Conservation (phyloP, 2,329 filamentous ascomycete genomes). For the Microcyclospora pomicola region DNA sequence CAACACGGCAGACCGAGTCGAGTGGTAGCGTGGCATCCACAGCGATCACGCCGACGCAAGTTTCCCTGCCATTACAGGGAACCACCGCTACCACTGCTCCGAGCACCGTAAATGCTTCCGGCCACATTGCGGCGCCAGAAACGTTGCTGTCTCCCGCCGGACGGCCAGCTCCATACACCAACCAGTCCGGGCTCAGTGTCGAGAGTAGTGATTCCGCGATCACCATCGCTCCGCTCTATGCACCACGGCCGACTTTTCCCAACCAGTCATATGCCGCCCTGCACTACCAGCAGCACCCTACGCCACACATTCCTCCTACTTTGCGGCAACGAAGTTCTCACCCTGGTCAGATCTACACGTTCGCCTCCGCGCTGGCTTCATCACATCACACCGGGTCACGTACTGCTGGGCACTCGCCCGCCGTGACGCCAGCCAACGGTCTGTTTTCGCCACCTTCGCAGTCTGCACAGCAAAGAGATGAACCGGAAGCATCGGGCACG, state of each 20-base stretch:
- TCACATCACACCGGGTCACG: slow-evolving; percentile 26
- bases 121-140: slow-evolving; percentile 9
- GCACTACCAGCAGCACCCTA: slow-evolving; percentile 31
- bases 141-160: slow-evolving; percentile 2
- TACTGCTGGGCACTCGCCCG: slow-evolving; percentile 33
- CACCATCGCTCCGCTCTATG: slow-evolving; percentile 19
- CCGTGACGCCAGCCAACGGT: slow-evolving; percentile 29
- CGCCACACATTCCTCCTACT: slow-evolving; percentile 23
- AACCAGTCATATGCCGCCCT: slow-evolving; percentile 38
- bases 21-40: neutral
- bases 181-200: slow-evolving; percentile 5
- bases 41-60: slow-evolving; percentile 1
- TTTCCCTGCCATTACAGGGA: too few relatives aligned
- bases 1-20: neutral
- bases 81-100: slow-evolving; percentile 4
- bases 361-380: slow-evolving; percentile 28
- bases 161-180: slow-evolving; percentile 5
- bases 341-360: slow-evolving; percentile 28
- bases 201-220: slow-evolving; percentile 7
- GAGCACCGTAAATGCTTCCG: slow-evolving; percentile 11
- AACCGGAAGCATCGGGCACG: slow-evolving; percentile 24
- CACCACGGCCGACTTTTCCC: slow-evolving; percentile 29
- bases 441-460: slow-evolving; percentile 28
- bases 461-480: slow-evolving; percentile 16
- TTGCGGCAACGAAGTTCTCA: slow-evolving; percentile 30